Conservation (phyloP, 495 filamentous ascomycete species). For the Aspergillus indologenus region DNA sequence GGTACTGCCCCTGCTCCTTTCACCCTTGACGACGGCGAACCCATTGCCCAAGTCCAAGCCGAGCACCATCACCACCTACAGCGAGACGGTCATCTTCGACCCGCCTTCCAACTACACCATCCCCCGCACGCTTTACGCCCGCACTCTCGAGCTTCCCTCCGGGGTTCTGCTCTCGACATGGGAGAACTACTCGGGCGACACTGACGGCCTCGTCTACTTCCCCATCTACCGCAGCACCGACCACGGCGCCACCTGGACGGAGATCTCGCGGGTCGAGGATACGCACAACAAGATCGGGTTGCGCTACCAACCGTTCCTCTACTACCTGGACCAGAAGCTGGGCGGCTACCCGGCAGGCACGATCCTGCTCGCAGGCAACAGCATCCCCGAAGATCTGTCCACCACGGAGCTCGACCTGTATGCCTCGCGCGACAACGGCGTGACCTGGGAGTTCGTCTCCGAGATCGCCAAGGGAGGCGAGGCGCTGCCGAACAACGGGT, state of each 20-base stretch:
- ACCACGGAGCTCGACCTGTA: conserved; percentile 67
- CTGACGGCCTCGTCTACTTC: conserved; percentile 43
- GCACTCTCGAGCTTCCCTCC: conserved; percentile 26
- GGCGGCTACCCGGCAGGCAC: conserved; percentile 58
- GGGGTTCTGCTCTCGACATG: conserved; percentile 44
- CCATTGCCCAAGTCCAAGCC: neutral
- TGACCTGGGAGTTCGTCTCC: conserved; percentile 64
- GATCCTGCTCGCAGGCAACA: conserved; percentile 60
- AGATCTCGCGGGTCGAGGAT: conserved; percentile 60
- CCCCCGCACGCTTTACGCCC: conserved; percentile 29
- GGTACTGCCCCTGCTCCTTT: neutral
- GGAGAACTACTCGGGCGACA: conserved; percentile 57
- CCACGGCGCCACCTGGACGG: conserved; percentile 58
- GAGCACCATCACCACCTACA: conserved; percentile 10
- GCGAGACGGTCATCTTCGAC: conserved; percentile 28
- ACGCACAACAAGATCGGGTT: conserved; percentile 61
- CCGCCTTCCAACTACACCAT: conserved; percentile 36
- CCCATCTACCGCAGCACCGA: conserved; percentile 56
- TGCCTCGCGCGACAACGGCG: conserved; percentile 54
- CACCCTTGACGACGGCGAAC: neutral
- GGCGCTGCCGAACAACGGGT: conserved; percentile 57
- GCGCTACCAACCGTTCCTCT: conserved; percentile 66
- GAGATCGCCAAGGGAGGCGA: conserved; percentile 62
- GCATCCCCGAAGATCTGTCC: conserved; percentile 59
- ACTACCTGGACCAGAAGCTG: conserved; percentile 54